Percentiles rank a stretch among this genome's conserved stretches.
These are phyloP conservation scores for Tinospora cordifolia DNA, from an alignment of 164 flowering plant genomes.

Conservation along the genomic window DNA sequence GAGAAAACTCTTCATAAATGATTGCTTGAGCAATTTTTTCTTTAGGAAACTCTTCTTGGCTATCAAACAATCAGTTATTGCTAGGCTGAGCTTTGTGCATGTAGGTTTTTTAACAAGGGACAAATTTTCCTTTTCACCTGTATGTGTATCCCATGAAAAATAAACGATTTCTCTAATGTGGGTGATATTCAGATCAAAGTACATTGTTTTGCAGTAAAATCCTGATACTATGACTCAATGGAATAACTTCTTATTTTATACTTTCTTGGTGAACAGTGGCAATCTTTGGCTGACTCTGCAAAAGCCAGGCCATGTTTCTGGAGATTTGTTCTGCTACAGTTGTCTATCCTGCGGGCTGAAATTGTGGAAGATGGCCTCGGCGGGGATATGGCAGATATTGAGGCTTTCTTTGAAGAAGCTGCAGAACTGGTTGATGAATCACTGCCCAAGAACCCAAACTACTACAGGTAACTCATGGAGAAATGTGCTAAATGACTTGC, in stretches of 20 bases:
- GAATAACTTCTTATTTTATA: conserved; percentile 1
- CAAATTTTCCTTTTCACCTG: not conserved
- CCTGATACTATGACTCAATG: not conserved
- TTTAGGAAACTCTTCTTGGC: too few species aligned
- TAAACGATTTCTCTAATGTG: not conserved
- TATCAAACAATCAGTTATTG: too few species aligned
- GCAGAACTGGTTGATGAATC: conserved; percentile 92
- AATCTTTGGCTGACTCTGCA: conserved; percentile 75
- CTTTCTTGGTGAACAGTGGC: conserved; percentile 54
- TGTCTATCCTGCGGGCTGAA: conserved; percentile 67
- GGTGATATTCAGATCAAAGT: not conserved
- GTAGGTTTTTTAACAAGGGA: too few species aligned
- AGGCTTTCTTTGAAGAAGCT: conserved; percentile 84
- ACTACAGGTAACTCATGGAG: conserved; percentile 67
- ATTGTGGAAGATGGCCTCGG: conserved; percentile 45
- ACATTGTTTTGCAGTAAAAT: not conserved
- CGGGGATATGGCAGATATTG: conserved; percentile 72
- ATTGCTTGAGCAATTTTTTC: too few species aligned
- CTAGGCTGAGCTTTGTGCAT: too few species aligned
- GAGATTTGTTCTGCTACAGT: conserved; percentile 81
- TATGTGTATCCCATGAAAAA: not conserved
- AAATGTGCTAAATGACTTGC: not conserved
- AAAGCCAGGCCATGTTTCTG: conserved; percentile 65
- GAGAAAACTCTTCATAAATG: too few species aligned
- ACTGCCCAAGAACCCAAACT: conserved; percentile 70